Evolutionary conservation across 192 early-diverging fungal species (phyloP).

Genomic region (Podochytrium sp.): DNA sequence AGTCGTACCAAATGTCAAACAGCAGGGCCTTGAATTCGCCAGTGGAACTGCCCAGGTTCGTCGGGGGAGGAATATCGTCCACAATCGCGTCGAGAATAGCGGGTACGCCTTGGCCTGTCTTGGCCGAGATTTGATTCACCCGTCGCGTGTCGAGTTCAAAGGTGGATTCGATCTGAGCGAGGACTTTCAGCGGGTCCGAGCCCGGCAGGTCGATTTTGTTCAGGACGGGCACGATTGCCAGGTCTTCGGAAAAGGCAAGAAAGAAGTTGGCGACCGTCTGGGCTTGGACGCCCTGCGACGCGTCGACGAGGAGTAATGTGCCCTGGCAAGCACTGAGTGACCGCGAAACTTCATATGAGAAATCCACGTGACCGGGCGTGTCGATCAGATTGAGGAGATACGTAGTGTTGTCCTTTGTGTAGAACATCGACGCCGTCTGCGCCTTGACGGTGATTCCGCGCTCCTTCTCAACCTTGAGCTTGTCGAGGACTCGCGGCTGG

Average conservation of each 20-base stretch:
- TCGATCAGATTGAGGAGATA: slow-evolving; percentile 96
- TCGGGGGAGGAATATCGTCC: slow-evolving; percentile 13
- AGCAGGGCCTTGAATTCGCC: slow-evolving; percentile 83
- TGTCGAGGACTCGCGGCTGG: slow-evolving; percentile 94
- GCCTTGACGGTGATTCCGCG: slow-evolving; percentile 98
- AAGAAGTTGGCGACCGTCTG: slow-evolving; percentile 98
- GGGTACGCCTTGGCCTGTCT: slow-evolving; percentile 62
- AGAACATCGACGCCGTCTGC: slow-evolving; percentile 95
- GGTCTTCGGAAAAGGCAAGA: slow-evolving; percentile 85
- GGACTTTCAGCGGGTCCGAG: slow-evolving; percentile 79
- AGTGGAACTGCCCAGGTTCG: background rate
- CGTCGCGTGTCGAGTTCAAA: slow-evolving; percentile 78
- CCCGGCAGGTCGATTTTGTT: slow-evolving; percentile 94
- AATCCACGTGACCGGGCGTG: slow-evolving; percentile 91
- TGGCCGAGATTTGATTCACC: slow-evolving; percentile 78
- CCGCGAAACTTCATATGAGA: slow-evolving; percentile 94
- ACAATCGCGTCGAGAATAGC: slow-evolving; percentile 6
- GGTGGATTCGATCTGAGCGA: slow-evolving; percentile 78
- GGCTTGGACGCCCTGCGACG: slow-evolving; percentile 94
- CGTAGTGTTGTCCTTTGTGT: slow-evolving; percentile 67
- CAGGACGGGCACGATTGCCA: slow-evolving; percentile 86
- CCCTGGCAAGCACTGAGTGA: slow-evolving; percentile 92
- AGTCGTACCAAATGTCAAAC: slow-evolving; percentile 98
- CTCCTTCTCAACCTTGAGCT: slow-evolving; percentile 93
- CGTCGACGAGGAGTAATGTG: slow-evolving; percentile 89